Evolutionary conservation across 805 yeast genomes (phyloP), one percentile per base, ranked within the genome.

Genomic region (Schizosaccharomyces osmophilus): DNA sequence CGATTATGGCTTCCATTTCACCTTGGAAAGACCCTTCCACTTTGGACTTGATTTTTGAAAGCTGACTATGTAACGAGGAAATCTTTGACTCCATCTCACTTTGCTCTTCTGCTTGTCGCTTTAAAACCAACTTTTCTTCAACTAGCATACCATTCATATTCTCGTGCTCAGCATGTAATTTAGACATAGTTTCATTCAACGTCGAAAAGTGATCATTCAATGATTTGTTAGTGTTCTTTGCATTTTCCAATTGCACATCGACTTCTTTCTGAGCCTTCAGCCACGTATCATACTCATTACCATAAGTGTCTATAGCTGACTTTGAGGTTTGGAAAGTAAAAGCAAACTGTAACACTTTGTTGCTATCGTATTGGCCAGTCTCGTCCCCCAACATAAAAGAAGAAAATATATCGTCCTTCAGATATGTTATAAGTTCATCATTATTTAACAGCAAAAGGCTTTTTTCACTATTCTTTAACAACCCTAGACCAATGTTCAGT

Each of bases 71-170:
- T 57, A 83, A 71, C 11, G 77, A 80, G 1, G 69, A 72, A 48
- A 83, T 78, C 61, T 75, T 78, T 1, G 70, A 68, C 32, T 73
- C 69, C 60, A 88, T 72, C 57, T 82, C 85, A 31, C 74, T 77
- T 64, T 86, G 85, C 63, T 87, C 95, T 66, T 86, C 90, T 60
- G 78, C 75, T 31, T 90, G 70, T 42, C 84, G 83, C 1, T 94
- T 95, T 31, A 85, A 75, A 61, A 76, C 78, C 51, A 89, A 79
- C 67, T 93, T 82, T 48, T 85, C 83, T 64, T 80, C 81, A 42
- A 90, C 87, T 82, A 93, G 80, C 65, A 82, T 87, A 71, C 89
- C 90, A 3, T 95, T 95, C 48, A 88, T 80, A 62, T 80, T 84
- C 36, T 88, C 80, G 70, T 93, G 97, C 68, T 89, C 96, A 63